These are phyloP conservation scores for Dryas octopetala DNA, from an alignment of 306 rosid species.

Conservation along the genomic window DNA sequence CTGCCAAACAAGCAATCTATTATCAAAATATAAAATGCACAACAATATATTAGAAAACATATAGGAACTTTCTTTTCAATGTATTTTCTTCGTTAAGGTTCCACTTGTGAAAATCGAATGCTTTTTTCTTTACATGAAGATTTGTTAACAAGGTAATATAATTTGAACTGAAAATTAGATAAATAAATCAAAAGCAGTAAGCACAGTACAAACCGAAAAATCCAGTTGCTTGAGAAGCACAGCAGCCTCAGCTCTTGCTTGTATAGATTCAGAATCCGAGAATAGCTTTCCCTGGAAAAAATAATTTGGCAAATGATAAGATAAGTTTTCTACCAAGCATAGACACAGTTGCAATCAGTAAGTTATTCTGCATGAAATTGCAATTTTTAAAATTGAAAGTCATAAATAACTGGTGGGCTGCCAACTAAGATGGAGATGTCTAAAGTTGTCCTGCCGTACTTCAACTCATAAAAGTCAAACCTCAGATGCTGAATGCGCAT, in stretches of 20 bases:
- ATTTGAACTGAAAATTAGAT: constrained; percentile 1
- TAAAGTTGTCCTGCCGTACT: not conserved
- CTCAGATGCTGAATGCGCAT: not conserved
- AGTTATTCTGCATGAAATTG: not conserved
- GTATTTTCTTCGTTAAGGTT: not conserved
- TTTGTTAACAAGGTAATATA: not conserved
- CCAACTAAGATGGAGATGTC: not conserved
- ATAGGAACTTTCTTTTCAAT: constrained; percentile 1
- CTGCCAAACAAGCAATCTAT: constrained; percentile 50
- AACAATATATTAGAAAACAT: constrained; percentile 10
- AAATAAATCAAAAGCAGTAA: not conserved
- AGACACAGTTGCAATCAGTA: not conserved
- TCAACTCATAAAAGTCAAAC: not conserved
- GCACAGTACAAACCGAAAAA: constrained; percentile 64
- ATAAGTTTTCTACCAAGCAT: not conserved
- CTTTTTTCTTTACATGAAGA: not conserved
- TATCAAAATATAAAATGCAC: constrained; percentile 36
- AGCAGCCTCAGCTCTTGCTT: constrained; percentile 94
- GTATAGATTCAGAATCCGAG: constrained; percentile 89
- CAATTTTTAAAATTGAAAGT: not conserved
- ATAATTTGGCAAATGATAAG: constrained; percentile 32
- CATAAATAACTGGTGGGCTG: not conserved
- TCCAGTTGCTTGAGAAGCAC: constrained; percentile 91
- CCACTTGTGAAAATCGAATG: not conserved
- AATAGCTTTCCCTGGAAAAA: constrained; percentile 74